These are phyloP conservation scores for Hawksworthiomyces lignivorus DNA, from an alignment of 2,329 filamentous ascomycete genomes.

Conservation along the genomic window DNA sequence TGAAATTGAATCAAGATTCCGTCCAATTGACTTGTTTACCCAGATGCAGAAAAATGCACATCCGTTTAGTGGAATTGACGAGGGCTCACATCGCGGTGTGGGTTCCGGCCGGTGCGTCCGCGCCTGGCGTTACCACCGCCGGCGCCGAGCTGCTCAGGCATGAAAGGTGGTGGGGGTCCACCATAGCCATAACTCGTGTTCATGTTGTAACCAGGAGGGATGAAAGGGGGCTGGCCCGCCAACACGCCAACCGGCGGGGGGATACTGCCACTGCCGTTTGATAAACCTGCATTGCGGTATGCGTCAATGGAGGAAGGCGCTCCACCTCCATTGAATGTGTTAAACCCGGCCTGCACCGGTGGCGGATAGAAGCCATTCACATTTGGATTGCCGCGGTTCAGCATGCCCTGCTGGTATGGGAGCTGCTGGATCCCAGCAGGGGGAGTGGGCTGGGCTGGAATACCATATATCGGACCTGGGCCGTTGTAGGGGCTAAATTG, in stretches of 20 bases:
- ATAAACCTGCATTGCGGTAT: constrained; percentile 44
- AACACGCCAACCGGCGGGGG: constrained; percentile 30
- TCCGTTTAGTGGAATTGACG: constrained; percentile 10
- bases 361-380: constrained; percentile 52
- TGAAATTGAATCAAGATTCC: too few relatives aligned
- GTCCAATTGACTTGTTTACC: too few relatives aligned
- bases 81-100: constrained; percentile 13
- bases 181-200: constrained; percentile 35
- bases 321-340: constrained; percentile 40
- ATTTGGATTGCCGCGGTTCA: constrained; percentile 44
- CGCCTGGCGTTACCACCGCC: constrained; percentile 46
- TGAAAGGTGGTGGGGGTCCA: constrained; percentile 43
- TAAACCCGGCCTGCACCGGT: constrained; percentile 47
- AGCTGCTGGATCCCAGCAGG: constrained; percentile 32
- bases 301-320: constrained; percentile 40
- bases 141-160: constrained; percentile 50
- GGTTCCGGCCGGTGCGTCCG: constrained; percentile 45
- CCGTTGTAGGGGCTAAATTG: constrained; percentile 8
- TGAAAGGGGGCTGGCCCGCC: constrained; percentile 28
- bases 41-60: too few relatives aligned
- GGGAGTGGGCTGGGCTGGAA: constrained; percentile 15
- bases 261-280: constrained; percentile 42
- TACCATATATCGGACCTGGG: constrained; percentile 10
- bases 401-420: constrained; percentile 52
- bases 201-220: constrained; percentile 43